A percentile compares a stretch with the other conserved stretches of the same genome.
These are phyloP conservation scores for Rhynchosporium agropyri DNA, from an alignment of 2,329 filamentous ascomycete species.

Conservation along the genomic window DNA sequence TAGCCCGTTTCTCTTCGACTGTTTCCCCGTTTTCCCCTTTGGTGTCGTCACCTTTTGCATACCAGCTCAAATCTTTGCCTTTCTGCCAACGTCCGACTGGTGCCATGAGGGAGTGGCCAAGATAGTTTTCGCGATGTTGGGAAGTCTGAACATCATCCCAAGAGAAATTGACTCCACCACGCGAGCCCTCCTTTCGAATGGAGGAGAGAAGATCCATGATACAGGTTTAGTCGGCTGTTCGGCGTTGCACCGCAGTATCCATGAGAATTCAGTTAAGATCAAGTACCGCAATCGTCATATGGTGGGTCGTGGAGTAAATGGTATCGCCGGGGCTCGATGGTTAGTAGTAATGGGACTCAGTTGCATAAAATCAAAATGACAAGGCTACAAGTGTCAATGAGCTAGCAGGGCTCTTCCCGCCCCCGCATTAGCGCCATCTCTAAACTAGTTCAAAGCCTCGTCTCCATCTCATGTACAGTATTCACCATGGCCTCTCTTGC, in stretches of 20 bases:
- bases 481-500: not conserved
- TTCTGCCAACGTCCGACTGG: conserved; percentile 76
- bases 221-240: not conserved
- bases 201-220: conserved; percentile 90
- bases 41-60: conserved; percentile 58
- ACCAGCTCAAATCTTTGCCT: conserved; percentile 64
- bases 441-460: not conserved
- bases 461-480: not conserved
- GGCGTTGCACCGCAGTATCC: too few relatives aligned
- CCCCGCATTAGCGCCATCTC: conserved; percentile 5
- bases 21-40: conserved; percentile 58
- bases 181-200: conserved; percentile 86
- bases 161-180: conserved; percentile 93
- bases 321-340: too few relatives aligned
- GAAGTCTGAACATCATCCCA: conserved; percentile 94
- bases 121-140: conserved; percentile 84
- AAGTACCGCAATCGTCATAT: too few relatives aligned
- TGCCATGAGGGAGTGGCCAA: conserved; percentile 75
- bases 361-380: too few relatives aligned
- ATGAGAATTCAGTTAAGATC: not conserved
- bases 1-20: conserved; percentile 58
- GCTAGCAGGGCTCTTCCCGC: conserved; percentile 1
- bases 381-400: not conserved
- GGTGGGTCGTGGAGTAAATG: too few relatives aligned
- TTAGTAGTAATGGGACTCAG: not conserved